A percentile compares a stretch with the other conserved stretches of the same genome.
phyloP scores from a whole-genome alignment of 176 grass and related monocot species.

The Elaeis guineensis region DNA sequence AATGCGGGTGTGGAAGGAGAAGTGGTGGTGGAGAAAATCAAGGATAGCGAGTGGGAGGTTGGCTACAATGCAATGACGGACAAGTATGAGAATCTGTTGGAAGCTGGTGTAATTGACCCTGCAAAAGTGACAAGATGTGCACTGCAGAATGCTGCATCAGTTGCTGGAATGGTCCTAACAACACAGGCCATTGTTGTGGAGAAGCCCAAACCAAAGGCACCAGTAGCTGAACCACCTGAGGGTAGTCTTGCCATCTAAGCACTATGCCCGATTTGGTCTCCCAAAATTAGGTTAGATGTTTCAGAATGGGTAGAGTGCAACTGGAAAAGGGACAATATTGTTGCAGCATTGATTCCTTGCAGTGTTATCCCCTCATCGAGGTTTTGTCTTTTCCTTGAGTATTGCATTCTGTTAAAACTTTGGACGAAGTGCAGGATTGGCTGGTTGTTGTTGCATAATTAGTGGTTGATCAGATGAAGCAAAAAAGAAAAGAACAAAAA shows the following conservation, averaged over 20 bases:
- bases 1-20: conserved; percentile 90
- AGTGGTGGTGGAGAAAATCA: conserved; percentile 75
- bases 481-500: too few relatives aligned
- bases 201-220: conserved; percentile 60
- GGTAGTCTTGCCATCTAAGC: conserved; percentile 34
- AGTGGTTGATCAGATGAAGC: too few relatives aligned
- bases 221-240: conserved; percentile 27
- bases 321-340: conserved; percentile 9
- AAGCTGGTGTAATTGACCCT: conserved; percentile 75
- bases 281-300: background rate
- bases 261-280: too few relatives aligned
- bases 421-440: too few relatives aligned
- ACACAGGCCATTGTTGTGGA: conserved; percentile 86
- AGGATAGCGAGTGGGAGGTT: conserved; percentile 62
- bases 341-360: background rate
- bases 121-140: conserved; percentile 81
- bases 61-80: conserved; percentile 90
- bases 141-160: conserved; percentile 55
- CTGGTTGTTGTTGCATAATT: too few relatives aligned
- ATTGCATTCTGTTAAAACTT: too few relatives aligned
- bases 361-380: too few relatives aligned
- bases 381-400: too few relatives aligned
- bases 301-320: background rate
- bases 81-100: conserved; percentile 72
- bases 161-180: conserved; percentile 87